Evolutionary conservation across 2,329 filamentous ascomycete species (phyloP), one percentile per base, ranked within the genome.

Genomic region (Drechslera avenae): DNA sequence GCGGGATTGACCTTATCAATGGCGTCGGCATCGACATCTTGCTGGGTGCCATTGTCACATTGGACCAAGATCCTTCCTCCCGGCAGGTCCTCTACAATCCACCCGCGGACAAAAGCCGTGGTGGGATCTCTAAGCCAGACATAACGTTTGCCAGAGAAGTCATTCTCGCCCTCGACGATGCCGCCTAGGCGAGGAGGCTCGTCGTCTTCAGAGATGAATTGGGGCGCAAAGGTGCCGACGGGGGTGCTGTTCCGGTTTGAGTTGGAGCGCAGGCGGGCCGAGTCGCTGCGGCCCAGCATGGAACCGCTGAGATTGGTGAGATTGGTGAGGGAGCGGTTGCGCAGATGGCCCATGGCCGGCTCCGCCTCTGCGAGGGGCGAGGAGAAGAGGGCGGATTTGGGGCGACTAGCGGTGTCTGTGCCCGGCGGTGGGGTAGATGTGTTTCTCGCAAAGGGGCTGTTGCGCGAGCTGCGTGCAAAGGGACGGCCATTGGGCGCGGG

Each of bases 1-100:
- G 93, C 93, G 39, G 94, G 94, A 76, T 99, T 99, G 79, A 99
- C 95, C 76, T 97, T 97, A 81, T 99, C 95, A 62, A 97, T 91
- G 64, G 86, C 88, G 65, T 97, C 92, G 43, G 84, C 78, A 60
- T 93, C 87, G 42, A 94, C 87, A 69, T 96, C 89, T 62, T 91
- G 87, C 85, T 96, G 91, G 86, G 94, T 89, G 64, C 91, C 93
- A 81, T 97, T 90, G 55, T 97, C 94, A 69, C 90, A 96, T 74
- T 97, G 92, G 19, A 99, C 91, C 31, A 92, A 77, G 45, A 99
- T 80, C 46, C 82, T 82, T 44, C 86, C 85, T 40, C 78, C 83
- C 2, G 79, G 83, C 43, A 88, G 76, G 59, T 97, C 92, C 67
- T 96, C 88, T 17, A 97, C 83, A 10, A 99, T 86, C 85, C 91